Evolutionary conservation across 2,329 filamentous ascomycete species (phyloP).

Genomic region (Hirsutella thompsonii): DNA sequence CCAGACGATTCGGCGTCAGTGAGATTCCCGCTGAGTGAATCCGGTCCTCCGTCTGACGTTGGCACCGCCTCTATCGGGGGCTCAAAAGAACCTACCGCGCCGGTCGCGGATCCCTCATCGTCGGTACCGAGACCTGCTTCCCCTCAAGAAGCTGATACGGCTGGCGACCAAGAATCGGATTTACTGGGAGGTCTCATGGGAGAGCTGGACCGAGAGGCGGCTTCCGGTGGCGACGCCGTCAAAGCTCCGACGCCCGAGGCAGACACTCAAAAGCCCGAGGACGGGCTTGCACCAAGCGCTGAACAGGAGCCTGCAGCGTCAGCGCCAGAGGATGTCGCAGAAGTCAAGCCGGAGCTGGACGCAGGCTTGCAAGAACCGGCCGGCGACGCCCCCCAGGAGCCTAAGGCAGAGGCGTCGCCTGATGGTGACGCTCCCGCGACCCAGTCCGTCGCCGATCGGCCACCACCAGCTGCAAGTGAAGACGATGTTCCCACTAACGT

Average conservation of each 20-base stretch:
- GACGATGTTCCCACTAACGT: too few relatives aligned
- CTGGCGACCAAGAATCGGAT: slow-evolving; percentile 25
- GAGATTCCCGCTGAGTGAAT: slow-evolving; percentile 14
- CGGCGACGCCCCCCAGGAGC: not conserved
- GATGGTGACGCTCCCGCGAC: not conserved
- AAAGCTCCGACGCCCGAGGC: not conserved
- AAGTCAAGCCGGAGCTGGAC: not conserved
- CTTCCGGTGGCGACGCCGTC: slow-evolving; percentile 2
- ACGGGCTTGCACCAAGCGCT: slow-evolving; percentile 4
- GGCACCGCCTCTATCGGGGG: slow-evolving; percentile 12
- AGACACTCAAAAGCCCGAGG: slow-evolving; percentile 3
- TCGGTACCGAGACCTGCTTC: slow-evolving; percentile 9
- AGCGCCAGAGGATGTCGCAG: not conserved
- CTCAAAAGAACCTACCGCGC: slow-evolving; percentile 6
- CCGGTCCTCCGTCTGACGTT: slow-evolving; percentile 14
- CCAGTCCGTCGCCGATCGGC: too few relatives aligned
- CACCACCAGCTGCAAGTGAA: too few relatives aligned
- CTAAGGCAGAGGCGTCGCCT: not conserved
- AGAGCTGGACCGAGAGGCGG: slow-evolving; percentile 27
- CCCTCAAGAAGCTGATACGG: slow-evolving; percentile 8
- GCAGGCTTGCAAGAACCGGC: not conserved
- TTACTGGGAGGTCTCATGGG: slow-evolving; percentile 31
- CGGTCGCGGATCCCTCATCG: slow-evolving; percentile 5
- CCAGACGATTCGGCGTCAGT: slow-evolving; percentile 25
- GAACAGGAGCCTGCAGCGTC: not conserved